These are phyloP conservation scores for Stagonosporopsis vannaccii DNA, from an alignment of 2,329 filamentous ascomycete species.

Conservation along the genomic window DNA sequence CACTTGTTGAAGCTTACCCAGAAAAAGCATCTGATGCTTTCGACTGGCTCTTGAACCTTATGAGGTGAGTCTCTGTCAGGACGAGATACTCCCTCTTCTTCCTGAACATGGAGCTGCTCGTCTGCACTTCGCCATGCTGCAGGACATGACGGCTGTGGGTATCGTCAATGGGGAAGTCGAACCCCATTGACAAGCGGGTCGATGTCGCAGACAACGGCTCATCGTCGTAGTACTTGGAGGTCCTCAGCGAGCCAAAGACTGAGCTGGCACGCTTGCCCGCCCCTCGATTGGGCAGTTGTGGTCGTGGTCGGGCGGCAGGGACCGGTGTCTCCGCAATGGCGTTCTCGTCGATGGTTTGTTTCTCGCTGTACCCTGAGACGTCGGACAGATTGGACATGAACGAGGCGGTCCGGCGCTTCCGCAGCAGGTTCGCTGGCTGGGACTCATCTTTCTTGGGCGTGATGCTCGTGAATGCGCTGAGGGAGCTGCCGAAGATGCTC, in stretches of 20 bases:
- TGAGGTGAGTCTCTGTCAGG: conserved; percentile 71
- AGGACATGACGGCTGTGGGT: conserved; percentile 57
- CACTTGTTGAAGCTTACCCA: too few relatives aligned
- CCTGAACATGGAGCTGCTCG: conserved; percentile 72
- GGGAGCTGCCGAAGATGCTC: conserved; percentile 48
- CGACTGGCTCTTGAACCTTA: conserved; percentile 72
- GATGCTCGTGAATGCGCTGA: conserved; percentile 39
- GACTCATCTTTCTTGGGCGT: conserved; percentile 43
- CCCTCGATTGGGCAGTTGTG: conserved; percentile 29
- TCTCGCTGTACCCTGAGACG: conserved; percentile 33
- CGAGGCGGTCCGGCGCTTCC: conserved; percentile 49
- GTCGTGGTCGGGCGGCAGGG: conserved; percentile 18
- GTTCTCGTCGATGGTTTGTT: conserved; percentile 22
- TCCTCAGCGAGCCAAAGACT: conserved; percentile 66
- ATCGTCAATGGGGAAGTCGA: conserved; percentile 51
- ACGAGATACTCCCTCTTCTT: conserved; percentile 78
- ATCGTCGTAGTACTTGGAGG: conserved; percentile 62
- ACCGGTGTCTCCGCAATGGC: conserved; percentile 19
- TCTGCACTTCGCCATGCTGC: conserved; percentile 74
- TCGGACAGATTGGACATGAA: conserved; percentile 46
- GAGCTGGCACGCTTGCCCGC: conserved; percentile 51
- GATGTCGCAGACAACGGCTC: conserved; percentile 58
- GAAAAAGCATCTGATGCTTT: conserved; percentile 70
- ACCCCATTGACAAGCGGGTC: conserved; percentile 55
- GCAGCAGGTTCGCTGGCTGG: conserved; percentile 45